A percentile compares a stretch with the other conserved stretches of the same genome.
phyloP scores from a whole-genome alignment of 352 stramenopile species.

The Albugo candida region DNA sequence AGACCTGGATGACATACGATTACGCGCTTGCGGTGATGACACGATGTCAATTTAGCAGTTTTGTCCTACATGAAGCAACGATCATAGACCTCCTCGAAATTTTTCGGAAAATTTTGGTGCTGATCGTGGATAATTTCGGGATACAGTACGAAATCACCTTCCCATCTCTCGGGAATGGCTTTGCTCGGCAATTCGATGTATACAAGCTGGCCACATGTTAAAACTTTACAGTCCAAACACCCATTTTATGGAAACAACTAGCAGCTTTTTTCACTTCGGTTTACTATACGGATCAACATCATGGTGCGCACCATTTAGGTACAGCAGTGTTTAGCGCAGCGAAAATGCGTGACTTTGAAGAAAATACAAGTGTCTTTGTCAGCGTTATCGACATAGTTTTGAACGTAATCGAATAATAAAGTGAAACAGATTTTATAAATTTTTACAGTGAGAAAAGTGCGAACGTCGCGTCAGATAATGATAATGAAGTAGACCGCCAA shows the following conservation, averaged over 20 bases:
- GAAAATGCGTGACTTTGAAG: slow-evolving; percentile 2
- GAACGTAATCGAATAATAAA: no score
- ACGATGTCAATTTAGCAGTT: background rate
- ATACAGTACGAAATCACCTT: background rate
- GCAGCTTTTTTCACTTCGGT: background rate
- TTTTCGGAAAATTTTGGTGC: slow-evolving; percentile 1
- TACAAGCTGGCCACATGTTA: no score
- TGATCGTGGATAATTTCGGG: slow-evolving; percentile 2
- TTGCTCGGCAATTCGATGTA: no score
- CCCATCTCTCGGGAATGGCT: background rate
- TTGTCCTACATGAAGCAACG: background rate
- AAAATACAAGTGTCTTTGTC: background rate
- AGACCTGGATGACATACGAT: slow-evolving; percentile 4
- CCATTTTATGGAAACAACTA: background rate
- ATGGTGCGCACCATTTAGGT: background rate
- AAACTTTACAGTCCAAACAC: background rate
- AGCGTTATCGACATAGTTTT: no score
- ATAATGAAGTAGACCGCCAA: no score
- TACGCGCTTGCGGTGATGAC: slow-evolving; percentile 3
- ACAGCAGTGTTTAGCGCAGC: slow-evolving; percentile 1
- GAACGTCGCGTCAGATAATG: no score
- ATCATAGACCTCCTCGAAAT: background rate
- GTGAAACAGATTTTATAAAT: no score
- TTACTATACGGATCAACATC: background rate
- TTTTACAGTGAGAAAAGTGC: no score